phyloP scores from a whole-genome alignment of 768 basidiomycete genomes.

The Leccinum arenicola region DNA sequence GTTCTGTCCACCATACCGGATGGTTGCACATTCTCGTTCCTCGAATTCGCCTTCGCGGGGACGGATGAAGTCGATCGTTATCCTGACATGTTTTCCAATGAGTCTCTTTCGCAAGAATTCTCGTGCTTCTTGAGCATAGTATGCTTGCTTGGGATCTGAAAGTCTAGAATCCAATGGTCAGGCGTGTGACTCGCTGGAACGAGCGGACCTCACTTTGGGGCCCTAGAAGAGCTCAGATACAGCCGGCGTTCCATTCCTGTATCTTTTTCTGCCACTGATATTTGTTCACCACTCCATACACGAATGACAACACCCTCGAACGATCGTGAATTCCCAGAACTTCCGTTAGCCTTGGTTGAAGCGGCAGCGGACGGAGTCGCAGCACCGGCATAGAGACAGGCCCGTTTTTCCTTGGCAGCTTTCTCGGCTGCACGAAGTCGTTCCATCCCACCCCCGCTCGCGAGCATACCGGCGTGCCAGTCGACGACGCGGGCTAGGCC shows the following conservation, averaged over 20 bases:
- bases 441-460: slow-evolving; percentile 81
- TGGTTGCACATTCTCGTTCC: slow-evolving; percentile 87
- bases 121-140: slow-evolving; percentile 87
- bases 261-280: slow-evolving; percentile 77
- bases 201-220: slow-evolving; percentile 59
- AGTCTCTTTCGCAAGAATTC: slow-evolving; percentile 91
- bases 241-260: slow-evolving; percentile 74
- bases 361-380: slow-evolving; percentile 34
- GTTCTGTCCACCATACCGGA: slow-evolving; percentile 80
- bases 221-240: slow-evolving; percentile 85
- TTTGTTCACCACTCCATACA: slow-evolving; percentile 90
- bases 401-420: slow-evolving; percentile 70
- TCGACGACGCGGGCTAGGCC: slow-evolving; percentile 92
- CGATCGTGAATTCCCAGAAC: slow-evolving; percentile 40
- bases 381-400: slow-evolving; percentile 64
- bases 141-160: slow-evolving; percentile 82
- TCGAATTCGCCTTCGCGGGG: slow-evolving; percentile 92
- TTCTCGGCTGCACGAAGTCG: slow-evolving; percentile 83
- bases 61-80: slow-evolving; percentile 86
- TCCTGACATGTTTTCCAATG: slow-evolving; percentile 84
- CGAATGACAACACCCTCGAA: slow-evolving; percentile 86
- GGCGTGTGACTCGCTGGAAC: not conserved
- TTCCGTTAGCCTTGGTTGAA: slow-evolving; percentile 46
- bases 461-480: slow-evolving; percentile 97
- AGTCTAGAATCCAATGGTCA: slow-evolving; percentile 44